These are phyloP conservation scores for Globisporangium abappressorium DNA, from an alignment of 352 stramenopile genomes.

Conservation along the genomic window DNA sequence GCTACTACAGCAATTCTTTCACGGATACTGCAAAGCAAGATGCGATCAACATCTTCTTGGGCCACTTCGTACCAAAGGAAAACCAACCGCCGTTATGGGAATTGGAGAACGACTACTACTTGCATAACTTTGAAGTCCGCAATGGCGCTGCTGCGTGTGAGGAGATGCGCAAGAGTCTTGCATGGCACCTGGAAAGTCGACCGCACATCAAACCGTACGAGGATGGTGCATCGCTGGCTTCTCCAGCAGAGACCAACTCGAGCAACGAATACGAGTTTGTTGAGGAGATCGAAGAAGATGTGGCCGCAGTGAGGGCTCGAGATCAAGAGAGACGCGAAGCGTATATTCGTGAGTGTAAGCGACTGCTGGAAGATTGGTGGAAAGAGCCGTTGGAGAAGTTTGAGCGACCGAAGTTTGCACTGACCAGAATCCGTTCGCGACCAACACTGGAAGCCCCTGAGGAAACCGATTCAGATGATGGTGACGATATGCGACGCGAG, in stretches of 20 bases:
- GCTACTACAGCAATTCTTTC: constrained; percentile 99
- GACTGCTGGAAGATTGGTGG: constrained; percentile 86
- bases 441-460: constrained; percentile 13
- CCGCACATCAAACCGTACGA: constrained; percentile 16
- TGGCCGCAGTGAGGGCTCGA: constrained; percentile 20
- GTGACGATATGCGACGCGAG: neutral
- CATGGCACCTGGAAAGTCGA: constrained; percentile 64
- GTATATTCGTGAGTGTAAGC: constrained; percentile 76
- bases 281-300: constrained; percentile 21
- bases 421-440: constrained; percentile 13
- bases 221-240: constrained; percentile 4
- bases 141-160: constrained; percentile 64
- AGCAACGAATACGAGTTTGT: constrained; percentile 28
- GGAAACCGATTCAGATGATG: constrained; percentile 18
- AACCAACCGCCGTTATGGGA: constrained; percentile 74
- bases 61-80: constrained; percentile 83
- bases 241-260: constrained; percentile 13
- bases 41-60: constrained; percentile 99
- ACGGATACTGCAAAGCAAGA: constrained; percentile 98
- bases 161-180: constrained; percentile 58
- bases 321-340: constrained; percentile 61
- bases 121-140: constrained; percentile 88
- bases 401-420: constrained; percentile 41
- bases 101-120: constrained; percentile 87
- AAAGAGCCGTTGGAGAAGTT: constrained; percentile 74